Evolutionary conservation across 2,329 filamentous ascomycete species (phyloP), one percentile per base, ranked within the genome.

Genomic region (Exophiala viscosa): DNA sequence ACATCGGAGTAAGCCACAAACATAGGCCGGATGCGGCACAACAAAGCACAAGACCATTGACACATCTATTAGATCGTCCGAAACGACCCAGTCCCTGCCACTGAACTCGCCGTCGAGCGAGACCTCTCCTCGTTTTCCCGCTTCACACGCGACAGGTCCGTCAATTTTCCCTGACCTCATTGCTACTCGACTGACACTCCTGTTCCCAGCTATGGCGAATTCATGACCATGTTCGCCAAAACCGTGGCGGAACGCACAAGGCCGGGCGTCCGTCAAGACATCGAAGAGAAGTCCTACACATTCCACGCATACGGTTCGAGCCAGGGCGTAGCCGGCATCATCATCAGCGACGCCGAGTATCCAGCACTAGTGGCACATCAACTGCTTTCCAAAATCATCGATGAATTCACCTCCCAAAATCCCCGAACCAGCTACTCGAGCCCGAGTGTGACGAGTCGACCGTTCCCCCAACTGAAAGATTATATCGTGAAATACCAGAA

Each of bases 191-290:
- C 54, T 41, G 20, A 51, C 40, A 47, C 14, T 35, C 60, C 28
- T n/a, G n/a, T n/a, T n/a, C 33, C 31, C 64, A 77, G 76, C 67
- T 76, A 83, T 69, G 72, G 72, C 65, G 77, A 86, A 70, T 85
- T 95, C 78, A 88, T 95, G 84, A 87, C 84, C 51, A 77, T 96
- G 65, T 92, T 95, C 75, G 82, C 84, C 70, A 89, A 89, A 73
- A 92, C 87, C 14, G 86, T 96, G 44, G 92, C 92, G 57, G 88
- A 95, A 73, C 81, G 88, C 64, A 96, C 90, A 55, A 78, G 78
- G 55, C 82, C 86, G n/a, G 90, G 87, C 50, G 84, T 90, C 71
- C 80, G 89, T 68, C 88, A 95, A 71, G 88, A 90, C 68, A 85
- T 95, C 50, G 87, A 95, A 72, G 84, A 93, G 71, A 82, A 90